Conservation (phyloP, 2,329 filamentous ascomycete species). For the Epichloe aotearoae region DNA sequence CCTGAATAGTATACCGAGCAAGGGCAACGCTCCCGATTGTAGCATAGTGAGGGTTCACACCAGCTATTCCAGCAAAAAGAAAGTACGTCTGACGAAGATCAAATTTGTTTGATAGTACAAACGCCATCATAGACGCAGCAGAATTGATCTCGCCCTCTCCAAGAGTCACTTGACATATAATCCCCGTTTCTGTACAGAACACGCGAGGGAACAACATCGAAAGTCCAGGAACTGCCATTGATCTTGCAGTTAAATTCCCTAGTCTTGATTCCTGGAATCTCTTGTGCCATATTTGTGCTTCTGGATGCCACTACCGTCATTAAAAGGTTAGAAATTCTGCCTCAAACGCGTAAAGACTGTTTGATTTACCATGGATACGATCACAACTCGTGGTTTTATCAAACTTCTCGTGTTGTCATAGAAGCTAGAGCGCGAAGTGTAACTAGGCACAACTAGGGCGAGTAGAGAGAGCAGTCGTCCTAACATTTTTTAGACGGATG, state of each 20-base stretch:
- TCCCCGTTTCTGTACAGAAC: slow-evolving; percentile 46
- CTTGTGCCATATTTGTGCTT: slow-evolving; percentile 48
- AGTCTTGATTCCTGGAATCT: slow-evolving; percentile 31
- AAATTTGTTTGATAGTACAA: slow-evolving; percentile 49
- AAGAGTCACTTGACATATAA: slow-evolving; percentile 55
- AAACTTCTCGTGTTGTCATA: neutral
- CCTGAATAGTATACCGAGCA: slow-evolving; percentile 57
- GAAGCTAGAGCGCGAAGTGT: neutral
- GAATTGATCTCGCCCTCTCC: slow-evolving; percentile 66
- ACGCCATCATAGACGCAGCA: slow-evolving; percentile 48
- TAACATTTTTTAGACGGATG: neutral
- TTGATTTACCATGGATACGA: slow-evolving; percentile 45
- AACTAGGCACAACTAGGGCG: neutral
- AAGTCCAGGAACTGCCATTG: slow-evolving; percentile 47
- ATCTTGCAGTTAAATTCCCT: slow-evolving; percentile 42
- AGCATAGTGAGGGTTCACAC: slow-evolving; percentile 55
- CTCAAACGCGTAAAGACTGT: slow-evolving; percentile 5
- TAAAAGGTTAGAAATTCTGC: neutral
- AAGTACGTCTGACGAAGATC: slow-evolving; percentile 58
- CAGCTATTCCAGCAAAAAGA: slow-evolving; percentile 57
- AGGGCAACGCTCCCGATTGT: slow-evolving; percentile 56
- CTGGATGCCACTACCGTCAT: slow-evolving; percentile 41
- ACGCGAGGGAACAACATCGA: slow-evolving; percentile 52
- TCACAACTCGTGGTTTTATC: slow-evolving; percentile 13
- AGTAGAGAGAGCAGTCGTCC: neutral